Conservation (phyloP, 768 basidiomycete genomes). For the Coprinellus aureogranulatus region DNA sequence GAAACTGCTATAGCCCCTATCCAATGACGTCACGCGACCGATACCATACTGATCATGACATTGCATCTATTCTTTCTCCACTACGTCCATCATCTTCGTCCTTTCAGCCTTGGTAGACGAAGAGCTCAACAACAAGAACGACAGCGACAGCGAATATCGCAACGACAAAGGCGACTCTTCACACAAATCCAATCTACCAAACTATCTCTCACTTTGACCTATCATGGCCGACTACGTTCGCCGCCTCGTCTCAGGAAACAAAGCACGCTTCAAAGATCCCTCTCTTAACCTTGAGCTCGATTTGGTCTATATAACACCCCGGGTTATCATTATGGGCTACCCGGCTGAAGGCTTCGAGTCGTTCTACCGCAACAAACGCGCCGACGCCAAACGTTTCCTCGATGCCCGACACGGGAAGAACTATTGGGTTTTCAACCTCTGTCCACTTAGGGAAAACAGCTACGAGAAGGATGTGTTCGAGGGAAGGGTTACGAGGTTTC, state of each 20-base stretch:
- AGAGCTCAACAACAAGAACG: no score
- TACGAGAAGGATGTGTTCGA: constrained; percentile 70
- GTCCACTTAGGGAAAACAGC: constrained; percentile 76
- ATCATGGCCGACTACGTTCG: constrained; percentile 65
- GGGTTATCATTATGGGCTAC: constrained; percentile 79
- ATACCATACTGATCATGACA: no score
- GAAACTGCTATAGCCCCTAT: no score
- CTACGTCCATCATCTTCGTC: no score
- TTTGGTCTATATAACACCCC: constrained; percentile 70
- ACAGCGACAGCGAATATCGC: no score
- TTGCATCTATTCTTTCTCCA: no score
- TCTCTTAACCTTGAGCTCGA: constrained; percentile 69
- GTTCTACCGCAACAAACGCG: constrained; percentile 74
- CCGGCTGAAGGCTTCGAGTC: constrained; percentile 78
- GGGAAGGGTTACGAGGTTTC: constrained; percentile 77
- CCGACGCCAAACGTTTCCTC: constrained; percentile 74
- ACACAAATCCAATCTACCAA: not conserved
- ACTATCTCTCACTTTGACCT: not conserved
- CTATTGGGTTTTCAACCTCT: constrained; percentile 89
- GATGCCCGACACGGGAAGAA: constrained; percentile 70
- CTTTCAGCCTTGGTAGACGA: no score
- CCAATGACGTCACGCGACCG: no score
- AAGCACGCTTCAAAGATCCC: constrained; percentile 72
- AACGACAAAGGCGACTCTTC: not conserved
- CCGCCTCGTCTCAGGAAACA: constrained; percentile 77